These are phyloP conservation scores for Lolium rigidum DNA, from an alignment of 176 grass and related monocot genomes.

Conservation along the genomic window DNA sequence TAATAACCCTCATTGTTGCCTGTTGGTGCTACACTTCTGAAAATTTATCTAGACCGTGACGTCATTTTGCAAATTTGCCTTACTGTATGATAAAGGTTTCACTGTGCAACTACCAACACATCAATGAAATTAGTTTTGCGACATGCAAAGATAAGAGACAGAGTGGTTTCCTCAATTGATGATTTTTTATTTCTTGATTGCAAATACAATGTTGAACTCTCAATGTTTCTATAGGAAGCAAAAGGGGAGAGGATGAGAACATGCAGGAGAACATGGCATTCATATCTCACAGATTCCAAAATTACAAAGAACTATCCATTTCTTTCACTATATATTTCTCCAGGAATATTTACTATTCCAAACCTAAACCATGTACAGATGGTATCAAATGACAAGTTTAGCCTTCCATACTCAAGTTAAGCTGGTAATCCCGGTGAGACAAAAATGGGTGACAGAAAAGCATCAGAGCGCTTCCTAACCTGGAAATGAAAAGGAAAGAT, in stretches of 20 bases:
- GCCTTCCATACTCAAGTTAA: slow-evolving; percentile 53
- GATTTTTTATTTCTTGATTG: slow-evolving; percentile 32
- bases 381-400: slow-evolving; percentile 47
- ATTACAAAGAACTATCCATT: slow-evolving; percentile 26
- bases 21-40: neutral
- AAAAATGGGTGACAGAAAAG: slow-evolving; percentile 44
- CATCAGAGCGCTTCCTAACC: slow-evolving; percentile 34
- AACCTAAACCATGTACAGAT: slow-evolving; percentile 39
- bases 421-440: slow-evolving; percentile 29
- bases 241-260: slow-evolving; percentile 27
- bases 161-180: neutral
- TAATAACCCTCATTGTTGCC: neutral
- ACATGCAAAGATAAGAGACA: slow-evolving; percentile 9
- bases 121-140: neutral
- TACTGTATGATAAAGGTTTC: slow-evolving; percentile 6
- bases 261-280: slow-evolving; percentile 29
- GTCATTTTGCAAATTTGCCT: neutral
- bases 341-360: slow-evolving; percentile 37
- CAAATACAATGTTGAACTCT: slow-evolving; percentile 40
- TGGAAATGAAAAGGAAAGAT: slow-evolving; percentile 41
- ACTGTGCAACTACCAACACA: neutral
- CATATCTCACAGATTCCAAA: slow-evolving; percentile 32
- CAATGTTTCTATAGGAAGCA: slow-evolving; percentile 21
- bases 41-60: neutral
- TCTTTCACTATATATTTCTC: slow-evolving; percentile 39